These are phyloP conservation scores for Eucalyptus erythrocorys DNA, from an alignment of 345 rosid genomes.

Conservation along the genomic window DNA sequence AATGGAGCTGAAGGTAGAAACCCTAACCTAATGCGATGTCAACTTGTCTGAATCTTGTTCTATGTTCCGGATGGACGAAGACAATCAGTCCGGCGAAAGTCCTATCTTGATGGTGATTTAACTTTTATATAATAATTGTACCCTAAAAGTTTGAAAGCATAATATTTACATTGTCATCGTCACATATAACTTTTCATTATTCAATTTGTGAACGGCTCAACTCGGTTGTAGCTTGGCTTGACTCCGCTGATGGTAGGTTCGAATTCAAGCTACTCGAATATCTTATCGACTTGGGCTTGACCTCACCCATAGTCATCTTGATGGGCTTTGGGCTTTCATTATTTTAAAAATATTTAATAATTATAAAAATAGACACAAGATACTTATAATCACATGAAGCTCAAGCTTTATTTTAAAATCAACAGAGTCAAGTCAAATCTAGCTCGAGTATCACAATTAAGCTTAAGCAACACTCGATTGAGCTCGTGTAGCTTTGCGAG, in stretches of 20 bases:
- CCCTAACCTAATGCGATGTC: background rate
- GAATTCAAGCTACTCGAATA: background rate
- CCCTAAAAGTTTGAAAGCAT: background rate
- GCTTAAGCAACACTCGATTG: background rate
- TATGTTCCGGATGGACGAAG: background rate
- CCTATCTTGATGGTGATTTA: background rate
- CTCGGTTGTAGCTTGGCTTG: background rate
- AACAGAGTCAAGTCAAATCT: background rate
- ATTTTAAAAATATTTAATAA: too few species aligned
- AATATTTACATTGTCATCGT: background rate
- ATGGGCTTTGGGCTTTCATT: background rate
- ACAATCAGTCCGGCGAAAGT: background rate
- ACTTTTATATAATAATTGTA: background rate
- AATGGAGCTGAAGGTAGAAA: background rate
- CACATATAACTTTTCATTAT: background rate
- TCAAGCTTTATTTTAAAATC: background rate
- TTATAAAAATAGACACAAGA: background rate
- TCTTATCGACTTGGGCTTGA: accelerated
- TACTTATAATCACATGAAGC: background rate
- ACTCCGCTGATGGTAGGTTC: accelerated
- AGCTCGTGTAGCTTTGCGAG: background rate
- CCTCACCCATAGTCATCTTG: background rate
- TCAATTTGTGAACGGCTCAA: background rate
- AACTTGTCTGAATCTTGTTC: background rate
- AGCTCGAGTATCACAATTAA: background rate